Evolutionary conservation across 2,329 filamentous ascomycete genomes (phyloP).

Genomic region (Fusarium sp.): DNA sequence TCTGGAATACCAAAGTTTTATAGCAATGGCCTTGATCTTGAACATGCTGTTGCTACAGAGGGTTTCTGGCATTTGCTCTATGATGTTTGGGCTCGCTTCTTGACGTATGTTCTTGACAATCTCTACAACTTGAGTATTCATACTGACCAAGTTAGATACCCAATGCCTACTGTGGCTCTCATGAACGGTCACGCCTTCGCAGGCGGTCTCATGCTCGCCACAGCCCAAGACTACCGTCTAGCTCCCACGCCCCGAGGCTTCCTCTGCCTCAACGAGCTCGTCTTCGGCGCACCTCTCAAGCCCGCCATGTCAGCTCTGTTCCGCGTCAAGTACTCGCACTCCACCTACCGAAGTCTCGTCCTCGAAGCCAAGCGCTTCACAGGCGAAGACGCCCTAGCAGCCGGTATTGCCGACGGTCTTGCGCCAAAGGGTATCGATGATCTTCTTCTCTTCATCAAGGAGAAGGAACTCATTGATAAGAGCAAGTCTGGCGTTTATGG

Average conservation of each 20-base stretch:
- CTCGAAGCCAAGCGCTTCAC: conserved; percentile 79
- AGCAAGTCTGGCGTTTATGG: conserved; percentile 75
- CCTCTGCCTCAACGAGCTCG: conserved; percentile 83
- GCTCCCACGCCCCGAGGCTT: conserved; percentile 78
- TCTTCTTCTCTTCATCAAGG: conserved; percentile 67
- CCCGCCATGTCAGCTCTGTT: conserved; percentile 81
- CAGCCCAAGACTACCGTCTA: conserved; percentile 86
- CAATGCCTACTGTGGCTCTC: conserved; percentile 85
- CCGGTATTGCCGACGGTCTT: conserved; percentile 75
- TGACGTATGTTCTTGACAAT: conserved; percentile 43
- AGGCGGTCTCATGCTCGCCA: conserved; percentile 82
- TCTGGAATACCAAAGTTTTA: conserved; percentile 83
- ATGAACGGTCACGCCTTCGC: conserved; percentile 86
- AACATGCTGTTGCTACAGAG: conserved; percentile 69
- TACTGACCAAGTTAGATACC: conserved; percentile 58
- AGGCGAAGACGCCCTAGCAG: conserved; percentile 70
- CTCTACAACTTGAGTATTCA: not conserved
- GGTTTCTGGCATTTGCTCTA: conserved; percentile 74
- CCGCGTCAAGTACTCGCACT: conserved; percentile 70
- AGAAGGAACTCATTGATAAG: conserved; percentile 70
- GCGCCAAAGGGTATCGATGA: conserved; percentile 71
- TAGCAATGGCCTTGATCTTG: conserved; percentile 83
- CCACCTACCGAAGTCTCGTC: conserved; percentile 71
- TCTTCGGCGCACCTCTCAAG: conserved; percentile 80
- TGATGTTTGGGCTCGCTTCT: conserved; percentile 70